Conservation (phyloP, 768 basidiomycete species). For the Lactarius pseudohatsudake region DNA sequence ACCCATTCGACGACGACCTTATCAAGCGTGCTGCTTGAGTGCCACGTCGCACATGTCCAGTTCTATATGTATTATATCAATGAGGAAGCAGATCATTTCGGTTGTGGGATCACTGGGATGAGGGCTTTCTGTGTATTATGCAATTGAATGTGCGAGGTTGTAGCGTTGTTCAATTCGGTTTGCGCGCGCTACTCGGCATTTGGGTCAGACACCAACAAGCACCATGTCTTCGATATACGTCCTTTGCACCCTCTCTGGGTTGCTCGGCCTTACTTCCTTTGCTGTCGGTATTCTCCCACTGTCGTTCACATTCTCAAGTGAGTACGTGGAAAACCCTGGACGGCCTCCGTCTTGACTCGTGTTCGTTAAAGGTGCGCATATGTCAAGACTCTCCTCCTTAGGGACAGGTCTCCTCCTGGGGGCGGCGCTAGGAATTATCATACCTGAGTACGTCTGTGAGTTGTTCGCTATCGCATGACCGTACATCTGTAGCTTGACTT, state of each 20-base stretch:
- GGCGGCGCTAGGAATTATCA: slow-evolving; percentile 86
- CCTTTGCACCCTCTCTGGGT: slow-evolving; percentile 56
- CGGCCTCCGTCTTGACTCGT: slow-evolving; percentile 18
- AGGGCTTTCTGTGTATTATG: neutral
- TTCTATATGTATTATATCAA: neutral
- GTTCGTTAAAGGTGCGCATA: slow-evolving; percentile 38
- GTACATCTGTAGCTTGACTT: slow-evolving; percentile 1
- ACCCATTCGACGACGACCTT: slow-evolving; percentile 34
- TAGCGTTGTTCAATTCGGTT: neutral
- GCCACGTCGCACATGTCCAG: neutral
- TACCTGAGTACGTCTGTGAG: slow-evolving; percentile 75
- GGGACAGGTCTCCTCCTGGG: slow-evolving; percentile 88
- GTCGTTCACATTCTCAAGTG: slow-evolving; percentile 69
- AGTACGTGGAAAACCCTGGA: slow-evolving; percentile 31
- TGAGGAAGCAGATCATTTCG: neutral
- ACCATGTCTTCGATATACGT: slow-evolving; percentile 40
- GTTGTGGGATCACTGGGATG: neutral
- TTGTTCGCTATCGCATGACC: neutral
- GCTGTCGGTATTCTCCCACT: slow-evolving; percentile 73
- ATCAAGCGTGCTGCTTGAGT: slow-evolving; percentile 31
- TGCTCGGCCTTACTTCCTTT: slow-evolving; percentile 65
- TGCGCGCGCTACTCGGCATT: neutral
- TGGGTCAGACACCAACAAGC: neutral
- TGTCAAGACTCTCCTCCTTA: slow-evolving; percentile 51
- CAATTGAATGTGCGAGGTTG: neutral